Conservation (phyloP, 1,284 basidiomycete species). For the Rhizopogon parksii region DNA sequence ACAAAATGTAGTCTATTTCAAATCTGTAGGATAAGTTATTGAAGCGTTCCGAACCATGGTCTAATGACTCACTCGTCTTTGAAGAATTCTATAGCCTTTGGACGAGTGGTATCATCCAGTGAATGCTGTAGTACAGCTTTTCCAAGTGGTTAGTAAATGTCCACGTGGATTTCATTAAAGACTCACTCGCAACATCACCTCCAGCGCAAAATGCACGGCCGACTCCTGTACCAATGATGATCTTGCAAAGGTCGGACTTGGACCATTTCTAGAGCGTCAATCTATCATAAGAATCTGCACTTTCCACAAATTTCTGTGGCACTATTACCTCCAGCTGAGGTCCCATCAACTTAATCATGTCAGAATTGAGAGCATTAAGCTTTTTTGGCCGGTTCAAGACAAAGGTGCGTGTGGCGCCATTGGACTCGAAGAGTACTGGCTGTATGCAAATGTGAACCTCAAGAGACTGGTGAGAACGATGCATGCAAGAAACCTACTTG, state of each 20-base stretch:
- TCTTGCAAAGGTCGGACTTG: conserved; percentile 62
- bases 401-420: conserved; percentile 58
- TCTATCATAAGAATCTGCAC: conserved; percentile 5
- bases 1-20: conserved; percentile 82
- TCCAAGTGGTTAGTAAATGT: conserved; percentile 11
- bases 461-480: conserved; percentile 3
- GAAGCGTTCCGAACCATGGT: conserved; percentile 4
- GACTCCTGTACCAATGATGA: conserved; percentile 73
- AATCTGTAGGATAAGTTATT: conserved; percentile 48
- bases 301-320: conserved; percentile 2
- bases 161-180: conserved; percentile 5
- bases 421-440: conserved; percentile 65
- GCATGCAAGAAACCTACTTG: conserved; percentile 24
- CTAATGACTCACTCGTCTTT: conserved; percentile 65
- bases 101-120: conserved; percentile 42
- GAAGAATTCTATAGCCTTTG: conserved; percentile 79
- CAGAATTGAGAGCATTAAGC: conserved; percentile 80
- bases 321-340: conserved; percentile 65
- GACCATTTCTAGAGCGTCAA: conserved; percentile 64
- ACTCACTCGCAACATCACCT: conserved; percentile 84
- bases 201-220: conserved; percentile 91
- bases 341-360: conserved; percentile 75
- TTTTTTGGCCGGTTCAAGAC: conserved; percentile 79
- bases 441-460: conserved; percentile 28
- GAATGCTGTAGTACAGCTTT: conserved; percentile 54